phyloP scores from a whole-genome alignment of 176 grass and related monocot genomes.

The Raddia distichophylla region DNA sequence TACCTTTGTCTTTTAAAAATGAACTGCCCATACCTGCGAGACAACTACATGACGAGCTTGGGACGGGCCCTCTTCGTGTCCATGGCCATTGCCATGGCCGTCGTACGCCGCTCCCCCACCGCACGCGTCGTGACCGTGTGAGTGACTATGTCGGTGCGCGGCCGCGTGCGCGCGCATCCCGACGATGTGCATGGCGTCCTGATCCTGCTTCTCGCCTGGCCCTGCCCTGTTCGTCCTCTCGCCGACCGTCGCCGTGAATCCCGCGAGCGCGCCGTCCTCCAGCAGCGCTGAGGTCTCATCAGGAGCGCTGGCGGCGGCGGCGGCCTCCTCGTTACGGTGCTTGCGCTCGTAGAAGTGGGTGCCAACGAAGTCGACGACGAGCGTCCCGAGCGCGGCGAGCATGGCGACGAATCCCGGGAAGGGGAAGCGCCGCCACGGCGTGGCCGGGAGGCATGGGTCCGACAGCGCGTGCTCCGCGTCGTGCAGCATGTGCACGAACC shows the following conservation, averaged over 20 bases:
- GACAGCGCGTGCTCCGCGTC: slow-evolving; percentile 59
- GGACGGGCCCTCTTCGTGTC: slow-evolving; percentile 41
- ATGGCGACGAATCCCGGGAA: slow-evolving; percentile 92
- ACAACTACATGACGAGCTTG: slow-evolving; percentile 59
- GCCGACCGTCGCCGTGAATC: not conserved
- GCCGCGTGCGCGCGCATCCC: slow-evolving; percentile 62
- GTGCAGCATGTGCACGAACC: slow-evolving; percentile 86
- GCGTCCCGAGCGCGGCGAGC: slow-evolving; percentile 78
- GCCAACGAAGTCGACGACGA: slow-evolving; percentile 70
- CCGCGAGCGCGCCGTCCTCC: not conserved
- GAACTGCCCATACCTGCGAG: slow-evolving; percentile 52
- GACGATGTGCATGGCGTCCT: slow-evolving; percentile 62
- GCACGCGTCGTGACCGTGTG: slow-evolving; percentile 37
- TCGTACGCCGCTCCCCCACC: slow-evolving; percentile 24
- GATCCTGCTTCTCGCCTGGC: slow-evolving; percentile 27
- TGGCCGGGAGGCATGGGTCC: slow-evolving; percentile 57
- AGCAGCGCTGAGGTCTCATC: slow-evolving; percentile 34
- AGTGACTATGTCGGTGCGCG: slow-evolving; percentile 51
- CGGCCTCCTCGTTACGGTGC: slow-evolving; percentile 21
- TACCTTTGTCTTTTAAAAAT: not conserved
- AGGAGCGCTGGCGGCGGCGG: not conserved
- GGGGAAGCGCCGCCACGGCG: slow-evolving; percentile 72
- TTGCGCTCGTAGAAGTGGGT: slow-evolving; percentile 72
- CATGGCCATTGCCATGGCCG: slow-evolving; percentile 3
- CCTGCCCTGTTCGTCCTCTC: not conserved